Evolutionary conservation across 2,329 filamentous ascomycete species (phyloP), one percentile per base, ranked within the genome.

Genomic region (Sarocladium brachiariae): DNA sequence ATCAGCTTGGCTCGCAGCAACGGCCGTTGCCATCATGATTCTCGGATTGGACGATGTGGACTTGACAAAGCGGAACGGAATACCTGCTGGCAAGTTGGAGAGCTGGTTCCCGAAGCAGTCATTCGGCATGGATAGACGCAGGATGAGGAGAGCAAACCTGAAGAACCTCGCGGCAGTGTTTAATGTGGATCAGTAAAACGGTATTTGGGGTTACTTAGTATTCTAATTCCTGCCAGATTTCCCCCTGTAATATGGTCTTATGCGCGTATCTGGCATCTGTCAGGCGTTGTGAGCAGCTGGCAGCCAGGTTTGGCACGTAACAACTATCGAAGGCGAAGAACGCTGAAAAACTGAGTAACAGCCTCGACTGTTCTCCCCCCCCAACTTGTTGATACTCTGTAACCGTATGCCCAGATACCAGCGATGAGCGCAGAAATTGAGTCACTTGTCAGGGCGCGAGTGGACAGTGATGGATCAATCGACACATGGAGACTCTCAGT

Each of bases 401-500:
- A n/a, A n/a, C n/a, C n/a, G n/a, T n/a, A n/a, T n/a, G n/a, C n/a
- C n/a, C n/a, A n/a, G n/a, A n/a, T n/a, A n/a, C n/a, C n/a, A n/a
- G n/a, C n/a, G n/a, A n/a, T n/a, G n/a, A n/a, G n/a, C 27, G 27
- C 1, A 35, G 54, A 8, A 52, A 59, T 47, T 24, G 43, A 33
- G 4, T 47, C 43, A 14, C 16, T n/a, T 8, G 16, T 25, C 13
- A 47, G 25, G 16, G 21, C 18, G 3, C 6, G 43, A 9, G 25
- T 33, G 18, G 43, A 25, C 3, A 33, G 43, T 23, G 43, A 47
- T 14, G n/a, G n/a, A 6, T 47, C 27, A 4, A 33, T 47, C 49
- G 58, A 66, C 34, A 58, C 59, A 1, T 70, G 67, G 67, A 60
- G 67, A 4, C 56, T 58, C 24, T 63, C 61, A 11, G 62, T 70